A percentile compares a stretch with the other conserved stretches of the same genome.
Evolutionary conservation across 176 grass and related monocot species (phyloP).

Genomic region (Thalia dealbata): DNA sequence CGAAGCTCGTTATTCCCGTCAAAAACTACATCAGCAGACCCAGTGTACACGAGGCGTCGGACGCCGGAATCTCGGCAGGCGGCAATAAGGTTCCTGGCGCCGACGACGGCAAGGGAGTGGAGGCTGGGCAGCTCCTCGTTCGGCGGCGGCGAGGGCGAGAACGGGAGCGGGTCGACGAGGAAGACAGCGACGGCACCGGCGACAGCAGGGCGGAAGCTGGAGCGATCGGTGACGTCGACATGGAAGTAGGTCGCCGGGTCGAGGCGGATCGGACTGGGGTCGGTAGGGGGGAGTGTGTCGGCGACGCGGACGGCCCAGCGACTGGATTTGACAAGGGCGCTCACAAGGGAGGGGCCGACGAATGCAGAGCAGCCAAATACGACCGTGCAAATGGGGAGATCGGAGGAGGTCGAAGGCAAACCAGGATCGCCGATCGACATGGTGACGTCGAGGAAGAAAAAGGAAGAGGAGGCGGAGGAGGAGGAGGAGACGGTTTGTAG

Average conservation of each 20-base stretch:
- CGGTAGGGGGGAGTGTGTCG: conserved; percentile 33
- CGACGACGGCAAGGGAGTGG: conserved; percentile 40
- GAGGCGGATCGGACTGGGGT: not conserved
- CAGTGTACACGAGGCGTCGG: conserved; percentile 53
- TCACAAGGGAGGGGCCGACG: conserved; percentile 52
- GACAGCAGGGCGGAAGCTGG: conserved; percentile 22
- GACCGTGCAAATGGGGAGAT: conserved; percentile 35
- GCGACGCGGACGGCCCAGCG: conserved; percentile 43
- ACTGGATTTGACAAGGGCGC: conserved; percentile 44
- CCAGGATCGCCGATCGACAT: conserved; percentile 56
- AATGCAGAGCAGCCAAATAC: conserved; percentile 53
- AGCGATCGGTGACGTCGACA: conserved; percentile 31
- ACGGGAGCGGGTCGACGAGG: conserved; percentile 53
- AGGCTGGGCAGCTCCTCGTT: conserved; percentile 38
- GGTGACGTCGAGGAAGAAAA: conserved; percentile 1
- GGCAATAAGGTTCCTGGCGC: conserved; percentile 41
- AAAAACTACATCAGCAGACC: conserved; percentile 51
- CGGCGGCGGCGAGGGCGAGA: not conserved
- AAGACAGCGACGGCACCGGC: conserved; percentile 45
- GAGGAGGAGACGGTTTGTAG: not conserved
- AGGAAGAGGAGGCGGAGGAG: conserved; percentile 18
- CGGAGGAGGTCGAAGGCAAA: not conserved
- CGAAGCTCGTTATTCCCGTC: conserved; percentile 31
- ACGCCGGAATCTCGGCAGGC: conserved; percentile 42
- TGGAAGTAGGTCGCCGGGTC: conserved; percentile 17